Evolutionary conservation across 2,329 filamentous ascomycete genomes (phyloP), one percentile per base, ranked within the genome.

Genomic region (Cercospora sp.): DNA sequence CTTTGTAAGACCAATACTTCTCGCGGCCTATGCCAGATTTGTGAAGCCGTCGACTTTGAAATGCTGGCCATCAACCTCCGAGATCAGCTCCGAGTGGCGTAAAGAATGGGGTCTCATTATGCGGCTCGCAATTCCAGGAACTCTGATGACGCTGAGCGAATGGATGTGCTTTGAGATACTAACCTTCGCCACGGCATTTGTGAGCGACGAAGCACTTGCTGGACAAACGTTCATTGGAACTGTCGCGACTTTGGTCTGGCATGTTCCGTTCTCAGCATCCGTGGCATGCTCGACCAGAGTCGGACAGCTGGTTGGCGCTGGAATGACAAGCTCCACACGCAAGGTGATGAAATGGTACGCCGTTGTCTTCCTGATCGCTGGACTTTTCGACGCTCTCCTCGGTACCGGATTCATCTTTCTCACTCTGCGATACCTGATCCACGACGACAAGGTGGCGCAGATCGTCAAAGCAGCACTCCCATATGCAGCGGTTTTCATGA

Each of bases 1-100:
- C 58, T 80, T 83, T 40, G 76, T 86, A 2, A 81, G 85, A 0
- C 83, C 83, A 0, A 32, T 84, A 0, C 74, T 86, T 2, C 79
- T 87, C 0, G 77, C 84, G 24, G 34, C 81, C 1, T 86, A 86
- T 68, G 75, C 82, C 24, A 77, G 81, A 65, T 79, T 82, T 66
- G 74, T 82, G 6, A 74, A 76, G 13, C 78, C 78, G 5, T 68
- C 70, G 0, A 82, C 81, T 5, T 78, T 80, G 37, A 75, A 80
- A 69, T 85, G 84, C 76, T 83, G 83, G 83, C 79, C 79, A 3
- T 81, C 82, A 0, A 21, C 28, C 0, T 57, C 66, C 3, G 68
- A 73, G 57, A 66, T 71, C 10, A 37, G 45, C n/a, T 24, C 28
- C 12, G 26, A 49, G 8, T 71, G 68, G 68, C 79, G 82, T 53